These are phyloP conservation scores for Cryomyces antarcticus DNA, from an alignment of 495 filamentous ascomycete genomes.

Conservation along the genomic window DNA sequence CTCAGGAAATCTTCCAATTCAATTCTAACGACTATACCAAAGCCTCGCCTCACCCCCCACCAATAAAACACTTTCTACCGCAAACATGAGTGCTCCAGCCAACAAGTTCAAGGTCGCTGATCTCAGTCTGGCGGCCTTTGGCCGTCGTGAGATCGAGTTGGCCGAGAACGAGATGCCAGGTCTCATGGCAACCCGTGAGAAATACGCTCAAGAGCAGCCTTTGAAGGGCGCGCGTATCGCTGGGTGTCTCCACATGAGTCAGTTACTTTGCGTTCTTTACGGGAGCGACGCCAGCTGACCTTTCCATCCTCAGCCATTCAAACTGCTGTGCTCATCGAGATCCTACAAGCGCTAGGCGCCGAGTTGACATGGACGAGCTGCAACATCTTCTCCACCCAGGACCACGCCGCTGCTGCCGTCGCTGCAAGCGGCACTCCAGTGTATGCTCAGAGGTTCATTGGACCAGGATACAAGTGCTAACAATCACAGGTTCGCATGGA, in stretches of 20 bases:
- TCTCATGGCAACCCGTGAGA: slow-evolving; percentile 81
- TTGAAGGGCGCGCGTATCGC: slow-evolving; percentile 76
- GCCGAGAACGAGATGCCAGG: slow-evolving; percentile 98
- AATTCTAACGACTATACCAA: no score
- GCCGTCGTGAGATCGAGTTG: slow-evolving; percentile 95
- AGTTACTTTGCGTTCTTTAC: slow-evolving; percentile 6
- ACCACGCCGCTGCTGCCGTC: slow-evolving; percentile 94
- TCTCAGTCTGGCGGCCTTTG: slow-evolving; percentile 90
- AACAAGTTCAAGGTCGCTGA: slow-evolving; percentile 95
- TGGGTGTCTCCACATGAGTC: slow-evolving; percentile 97
- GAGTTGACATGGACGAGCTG: slow-evolving; percentile 93
- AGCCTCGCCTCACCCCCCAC: no score
- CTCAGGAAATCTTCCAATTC: no score
- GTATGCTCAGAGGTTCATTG: slow-evolving; percentile 21
- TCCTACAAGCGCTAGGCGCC: slow-evolving; percentile 76
- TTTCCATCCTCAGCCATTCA: slow-evolving; percentile 50
- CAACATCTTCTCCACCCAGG: slow-evolving; percentile 99
- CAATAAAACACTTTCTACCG: background rate
- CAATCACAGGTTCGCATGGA: slow-evolving; percentile 69
- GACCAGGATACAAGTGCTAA: slow-evolving; percentile 4
- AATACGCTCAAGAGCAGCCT: slow-evolving; percentile 86
- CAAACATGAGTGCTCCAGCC: slow-evolving; percentile 53
- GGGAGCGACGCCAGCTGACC: slow-evolving; percentile 1
- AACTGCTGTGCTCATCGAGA: slow-evolving; percentile 97
- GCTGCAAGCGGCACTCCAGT: slow-evolving; percentile 86